Evolutionary conservation across 129 eudicot species (phyloP).

Genomic region (Artemisia tridentata): DNA sequence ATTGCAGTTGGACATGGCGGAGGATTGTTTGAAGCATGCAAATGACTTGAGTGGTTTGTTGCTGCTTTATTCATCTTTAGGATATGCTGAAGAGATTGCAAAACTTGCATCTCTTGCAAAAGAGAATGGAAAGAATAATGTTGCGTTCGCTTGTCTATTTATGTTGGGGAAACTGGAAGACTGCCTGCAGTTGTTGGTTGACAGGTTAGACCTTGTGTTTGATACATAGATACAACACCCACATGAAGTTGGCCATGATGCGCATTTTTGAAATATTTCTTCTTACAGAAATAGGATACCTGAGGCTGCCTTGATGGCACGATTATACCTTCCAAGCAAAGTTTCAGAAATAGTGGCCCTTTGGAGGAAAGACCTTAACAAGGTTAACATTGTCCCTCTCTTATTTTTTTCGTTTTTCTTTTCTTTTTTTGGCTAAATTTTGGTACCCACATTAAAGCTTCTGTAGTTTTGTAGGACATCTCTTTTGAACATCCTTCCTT

Average conservation of each 20-base stretch:
- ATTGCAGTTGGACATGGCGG: slow-evolving; percentile 94
- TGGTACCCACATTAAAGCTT: background rate
- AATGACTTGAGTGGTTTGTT: slow-evolving; percentile 91
- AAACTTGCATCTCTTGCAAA: slow-evolving; percentile 81
- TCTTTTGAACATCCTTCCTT: background rate
- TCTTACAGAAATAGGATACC: slow-evolving; percentile 90
- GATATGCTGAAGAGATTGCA: slow-evolving; percentile 80
- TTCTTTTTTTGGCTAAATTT: background rate
- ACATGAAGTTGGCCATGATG: slow-evolving; percentile 11
- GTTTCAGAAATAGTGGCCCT: slow-evolving; percentile 92
- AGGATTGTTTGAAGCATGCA: slow-evolving; percentile 87
- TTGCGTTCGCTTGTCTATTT: slow-evolving; percentile 86
- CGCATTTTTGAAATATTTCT: slow-evolving; percentile 23
- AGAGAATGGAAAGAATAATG: slow-evolving; percentile 93
- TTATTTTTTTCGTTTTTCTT: background rate
- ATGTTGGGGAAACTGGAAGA: slow-evolving; percentile 96
- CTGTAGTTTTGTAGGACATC: background rate
- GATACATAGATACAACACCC: slow-evolving; percentile 10
- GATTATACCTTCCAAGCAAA: slow-evolving; percentile 97
- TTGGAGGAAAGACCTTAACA: slow-evolving; percentile 93
- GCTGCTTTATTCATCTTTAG: slow-evolving; percentile 91
- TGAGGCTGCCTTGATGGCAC: slow-evolving; percentile 98
- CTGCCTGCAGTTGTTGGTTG: slow-evolving; percentile 88
- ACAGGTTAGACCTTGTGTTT: slow-evolving; percentile 53
- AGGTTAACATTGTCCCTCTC: slow-evolving; percentile 41